These are phyloP conservation scores for Penicillium fuscoglaucum DNA, from an alignment of 2,329 filamentous ascomycete species.

Conservation along the genomic window DNA sequence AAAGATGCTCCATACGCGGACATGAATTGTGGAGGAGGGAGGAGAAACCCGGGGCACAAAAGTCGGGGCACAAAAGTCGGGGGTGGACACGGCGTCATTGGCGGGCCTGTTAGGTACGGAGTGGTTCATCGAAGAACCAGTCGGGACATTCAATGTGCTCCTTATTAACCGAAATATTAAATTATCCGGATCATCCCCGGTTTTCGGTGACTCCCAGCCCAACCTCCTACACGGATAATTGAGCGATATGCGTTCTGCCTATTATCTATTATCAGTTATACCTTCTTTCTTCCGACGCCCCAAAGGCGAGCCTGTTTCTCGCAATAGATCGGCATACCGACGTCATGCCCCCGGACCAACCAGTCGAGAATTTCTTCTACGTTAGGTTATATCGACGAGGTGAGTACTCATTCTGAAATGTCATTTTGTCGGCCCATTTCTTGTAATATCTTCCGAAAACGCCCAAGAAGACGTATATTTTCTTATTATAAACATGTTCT, in stretches of 20 bases:
- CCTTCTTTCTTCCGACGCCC: background rate
- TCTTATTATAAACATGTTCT: no score
- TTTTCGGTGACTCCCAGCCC: background rate
- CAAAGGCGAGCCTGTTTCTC: background rate
- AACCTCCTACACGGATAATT: background rate
- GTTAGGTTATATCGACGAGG: background rate
- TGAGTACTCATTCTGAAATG: background rate
- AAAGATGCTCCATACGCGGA: slow-evolving; percentile 14
- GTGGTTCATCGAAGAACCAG: slow-evolving; percentile 1
- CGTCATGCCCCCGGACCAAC: slow-evolving; percentile 12
- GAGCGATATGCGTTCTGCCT: background rate
- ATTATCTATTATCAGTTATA: background rate
- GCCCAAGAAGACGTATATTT: background rate
- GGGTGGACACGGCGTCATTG: slow-evolving; percentile 21
- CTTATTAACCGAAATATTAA: slow-evolving; percentile 21
- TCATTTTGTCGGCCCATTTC: background rate
- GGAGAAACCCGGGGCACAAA: slow-evolving; percentile 16
- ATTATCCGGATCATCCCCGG: slow-evolving; percentile 1
- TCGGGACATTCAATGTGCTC: slow-evolving; percentile 12
- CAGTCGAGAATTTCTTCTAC: background rate
- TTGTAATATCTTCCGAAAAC: background rate
- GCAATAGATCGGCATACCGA: slow-evolving; percentile 21
- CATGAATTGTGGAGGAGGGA: slow-evolving; percentile 21
- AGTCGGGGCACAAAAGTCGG: slow-evolving; percentile 16
- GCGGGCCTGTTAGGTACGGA: slow-evolving; percentile 1